Evolutionary conservation across 179 eudicot genomes (phyloP), one percentile per base, ranked within the genome.

Genomic region (Kewa caespitosa): DNA sequence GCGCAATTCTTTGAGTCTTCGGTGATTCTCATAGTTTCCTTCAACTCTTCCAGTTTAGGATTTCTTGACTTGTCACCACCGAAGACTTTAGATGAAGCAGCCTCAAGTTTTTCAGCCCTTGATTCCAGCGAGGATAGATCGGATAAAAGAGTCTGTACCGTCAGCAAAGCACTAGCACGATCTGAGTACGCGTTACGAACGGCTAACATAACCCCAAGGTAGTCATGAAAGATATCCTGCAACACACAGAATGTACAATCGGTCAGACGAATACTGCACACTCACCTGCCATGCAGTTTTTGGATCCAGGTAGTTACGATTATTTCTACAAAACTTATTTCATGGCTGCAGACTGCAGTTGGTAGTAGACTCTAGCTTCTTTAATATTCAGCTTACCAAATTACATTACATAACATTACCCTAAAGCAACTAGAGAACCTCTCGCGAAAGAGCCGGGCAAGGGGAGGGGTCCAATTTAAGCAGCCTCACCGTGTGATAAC

Each of bases 91-190:
- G 97, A 86, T 27, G 97, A 85, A 52, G 95, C 81, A 76, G 87
- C 73, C 79, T 90, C 92, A 27, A 89, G 89, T 74, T 86, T 94
- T 78, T 84, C 93, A 74, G 81, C 85, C 84, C 79, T 91, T 8
- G 86, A 79, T 30, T 87, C 87, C 83, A 93, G 81, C 30, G 97
- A 80, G 82, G 96, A 87, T 64, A 91, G 76, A 25, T 95, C 99
- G 57, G 98, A 90, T 46, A 89, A 69, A 83, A 95, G 97, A 66
- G 98, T 95, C 72, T 95, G 99, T 68, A 90, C 97, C 1, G 98
- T 95, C 90, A 93, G 80, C 78, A 95, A 85, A 72, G 98, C 98
- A 86, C 88, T 93, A 67, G 98, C 88, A n/a, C 98, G 93, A 81
- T 95, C 99, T 42, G 95, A 73, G 78, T 89, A 90, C 71, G 98